Evolutionary conservation across 345 rosid species (phyloP), one percentile per base, ranked within the genome.

Genomic region (Pseudoturritis turrita): DNA sequence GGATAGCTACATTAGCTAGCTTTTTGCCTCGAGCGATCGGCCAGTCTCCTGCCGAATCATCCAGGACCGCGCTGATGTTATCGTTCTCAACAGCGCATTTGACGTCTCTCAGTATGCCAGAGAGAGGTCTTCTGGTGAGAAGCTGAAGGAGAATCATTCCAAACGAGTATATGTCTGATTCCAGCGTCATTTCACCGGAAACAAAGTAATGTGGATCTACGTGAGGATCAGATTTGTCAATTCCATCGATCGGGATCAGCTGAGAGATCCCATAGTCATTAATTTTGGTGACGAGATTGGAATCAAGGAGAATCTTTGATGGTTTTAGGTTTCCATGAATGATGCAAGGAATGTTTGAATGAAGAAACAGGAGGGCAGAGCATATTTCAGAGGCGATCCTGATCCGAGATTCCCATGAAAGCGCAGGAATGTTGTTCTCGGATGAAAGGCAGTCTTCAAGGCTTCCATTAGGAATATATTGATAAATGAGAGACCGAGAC

Each of bases 301-400:
- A 47, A 78, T 89, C 92, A 15, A 94, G 86, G 64, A 94, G 96
- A 72, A 94, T 77, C 66, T 90, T 94, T 56, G 95, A 85, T 15
- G 94, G 87, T 75, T 86, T 91, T 62, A 94, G 78, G 73, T 85
- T 86, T 45, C 97, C 98, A 66, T 94, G 98, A 49, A 78, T 77
- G 54, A 89, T 83, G 76, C 89, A 82, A 55, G 97, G 98, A 52
- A 76, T 66, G 62, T 81, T 90, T 59, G 96, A 83, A 60, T 90
- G 98, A 68, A 94, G 97, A 85, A 88, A 93, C 73, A 87, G 41
- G 17, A 93, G 94, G 9, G 86, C 89, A 68, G 90, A 89, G 74
- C 98, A 94, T 62, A 94, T 81, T 62, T 89, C 96, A 9, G 80
- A 68, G 43, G 96, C 96, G 77, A 89, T 84, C 40, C 76, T 70